Evolutionary conservation across 169 alveolate genomes (phyloP).

Genomic region (Plasmodium sp.): DNA sequence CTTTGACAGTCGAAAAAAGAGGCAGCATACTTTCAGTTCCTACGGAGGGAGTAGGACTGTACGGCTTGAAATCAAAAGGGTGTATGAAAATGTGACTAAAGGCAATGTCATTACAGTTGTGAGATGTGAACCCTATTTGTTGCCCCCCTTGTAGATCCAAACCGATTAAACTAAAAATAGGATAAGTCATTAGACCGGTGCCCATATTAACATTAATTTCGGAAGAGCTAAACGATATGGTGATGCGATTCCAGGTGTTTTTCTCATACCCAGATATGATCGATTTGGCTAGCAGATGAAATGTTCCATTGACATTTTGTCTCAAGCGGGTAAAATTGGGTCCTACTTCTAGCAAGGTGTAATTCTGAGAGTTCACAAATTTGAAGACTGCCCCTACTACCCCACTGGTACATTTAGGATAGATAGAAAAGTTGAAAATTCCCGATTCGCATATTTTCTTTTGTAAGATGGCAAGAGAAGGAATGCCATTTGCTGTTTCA

Average conservation of each 20-base stretch:
- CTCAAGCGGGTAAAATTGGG: slow-evolving; percentile 79
- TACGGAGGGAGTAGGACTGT: slow-evolving; percentile 49
- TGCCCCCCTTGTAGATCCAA: slow-evolving; percentile 79
- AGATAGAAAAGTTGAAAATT: slow-evolving; percentile 78
- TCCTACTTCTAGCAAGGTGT: slow-evolving; percentile 84
- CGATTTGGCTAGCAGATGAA: slow-evolving; percentile 80
- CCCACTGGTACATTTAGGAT: slow-evolving; percentile 87
- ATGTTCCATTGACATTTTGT: slow-evolving; percentile 80
- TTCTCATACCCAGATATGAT: slow-evolving; percentile 75
- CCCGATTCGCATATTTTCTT: slow-evolving; percentile 85
- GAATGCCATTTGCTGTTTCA: slow-evolving; percentile 65
- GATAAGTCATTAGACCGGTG: slow-evolving; percentile 73
- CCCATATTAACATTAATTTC: slow-evolving; percentile 82
- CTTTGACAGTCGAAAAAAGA: slow-evolving; percentile 23
- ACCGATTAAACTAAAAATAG: slow-evolving; percentile 80
- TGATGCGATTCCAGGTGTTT: slow-evolving; percentile 82
- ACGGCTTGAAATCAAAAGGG: slow-evolving; percentile 79
- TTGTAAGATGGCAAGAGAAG: slow-evolving; percentile 81
- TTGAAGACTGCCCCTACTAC: slow-evolving; percentile 85
- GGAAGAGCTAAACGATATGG: slow-evolving; percentile 79
- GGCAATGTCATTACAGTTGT: slow-evolving; percentile 88
- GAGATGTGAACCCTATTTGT: slow-evolving; percentile 83
- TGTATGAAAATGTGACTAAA: slow-evolving; percentile 80
- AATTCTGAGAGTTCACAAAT: slow-evolving; percentile 83
- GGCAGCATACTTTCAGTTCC: slow-evolving; percentile 3